These are phyloP conservation scores for Singerocomus inundabilis DNA, from an alignment of 1,284 basidiomycete species.

Conservation along the genomic window DNA sequence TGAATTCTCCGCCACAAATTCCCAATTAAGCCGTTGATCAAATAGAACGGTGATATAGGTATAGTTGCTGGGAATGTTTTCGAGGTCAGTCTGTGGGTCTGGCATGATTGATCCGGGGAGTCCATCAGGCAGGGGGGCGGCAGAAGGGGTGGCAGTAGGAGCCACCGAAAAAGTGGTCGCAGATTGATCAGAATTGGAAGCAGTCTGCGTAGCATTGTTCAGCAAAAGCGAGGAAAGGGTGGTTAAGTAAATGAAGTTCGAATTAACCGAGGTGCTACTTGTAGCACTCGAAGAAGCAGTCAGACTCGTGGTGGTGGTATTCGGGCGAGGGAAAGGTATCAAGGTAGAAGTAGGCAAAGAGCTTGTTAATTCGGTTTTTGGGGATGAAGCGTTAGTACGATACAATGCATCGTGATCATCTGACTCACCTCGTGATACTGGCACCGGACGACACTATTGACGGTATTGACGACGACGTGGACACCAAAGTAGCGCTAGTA, in stretches of 20 bases:
- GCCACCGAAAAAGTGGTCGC: constrained; percentile 40
- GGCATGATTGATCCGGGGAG: constrained; percentile 63
- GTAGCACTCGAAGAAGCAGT: constrained; percentile 5
- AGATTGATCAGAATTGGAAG: constrained; percentile 52
- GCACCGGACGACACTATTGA: background rate
- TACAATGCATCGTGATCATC: background rate
- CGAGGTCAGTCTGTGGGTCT: constrained; percentile 28
- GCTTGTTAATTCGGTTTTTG: constrained; percentile 8
- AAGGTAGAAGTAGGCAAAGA: constrained; percentile 20
- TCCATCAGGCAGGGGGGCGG: constrained; percentile 51
- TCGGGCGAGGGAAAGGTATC: constrained; percentile 28
- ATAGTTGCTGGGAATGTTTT: constrained; percentile 37
- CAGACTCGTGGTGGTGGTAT: background rate
- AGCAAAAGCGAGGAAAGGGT: constrained; percentile 47
- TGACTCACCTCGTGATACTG: constrained; percentile 13
- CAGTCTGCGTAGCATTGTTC: constrained; percentile 33
- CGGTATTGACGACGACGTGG: background rate
- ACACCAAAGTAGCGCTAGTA: background rate
- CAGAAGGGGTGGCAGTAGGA: constrained; percentile 34
- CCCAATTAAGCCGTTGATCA: constrained; percentile 56
- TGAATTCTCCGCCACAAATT: constrained; percentile 51
- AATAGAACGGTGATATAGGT: constrained; percentile 60
- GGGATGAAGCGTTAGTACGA: constrained; percentile 5
- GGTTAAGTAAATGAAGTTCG: constrained; percentile 35
- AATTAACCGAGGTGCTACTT: too few relatives aligned